Evolutionary conservation across 148 eudicot species (phyloP).

Genomic region (Cornus florida): DNA sequence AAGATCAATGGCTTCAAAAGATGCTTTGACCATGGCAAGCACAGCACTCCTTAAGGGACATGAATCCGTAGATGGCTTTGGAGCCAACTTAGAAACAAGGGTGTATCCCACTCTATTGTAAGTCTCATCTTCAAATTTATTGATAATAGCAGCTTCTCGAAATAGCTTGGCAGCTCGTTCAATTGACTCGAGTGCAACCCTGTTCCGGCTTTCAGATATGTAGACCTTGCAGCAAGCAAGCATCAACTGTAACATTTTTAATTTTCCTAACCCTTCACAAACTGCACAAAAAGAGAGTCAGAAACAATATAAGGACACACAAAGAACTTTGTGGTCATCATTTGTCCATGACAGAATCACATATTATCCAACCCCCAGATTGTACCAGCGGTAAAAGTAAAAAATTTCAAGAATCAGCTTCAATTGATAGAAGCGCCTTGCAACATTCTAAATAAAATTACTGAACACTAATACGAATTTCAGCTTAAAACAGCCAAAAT

Average conservation of each 20-base stretch:
- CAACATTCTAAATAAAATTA: neutral
- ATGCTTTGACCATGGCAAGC: slow-evolving; percentile 80
- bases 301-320: neutral
- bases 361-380: neutral
- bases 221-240: slow-evolving; percentile 86
- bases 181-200: slow-evolving; percentile 64
- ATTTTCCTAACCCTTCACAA: slow-evolving; percentile 19
- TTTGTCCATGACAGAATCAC: neutral
- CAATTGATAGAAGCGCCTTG: neutral
- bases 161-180: slow-evolving; percentile 69
- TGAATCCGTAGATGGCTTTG: slow-evolving; percentile 16
- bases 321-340: slow-evolving; percentile 13
- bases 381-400: neutral
- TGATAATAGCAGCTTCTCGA: slow-evolving; percentile 58
- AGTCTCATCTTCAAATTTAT: slow-evolving; percentile 78
- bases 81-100: slow-evolving; percentile 61
- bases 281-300: slow-evolving; percentile 31
- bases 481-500: neutral
- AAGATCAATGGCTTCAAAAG: slow-evolving; percentile 62
- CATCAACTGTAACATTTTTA: slow-evolving; percentile 57
- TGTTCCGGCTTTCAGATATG: slow-evolving; percentile 90
- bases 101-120: slow-evolving; percentile 95
- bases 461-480: neutral
- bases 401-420: neutral
- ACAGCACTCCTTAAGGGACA: slow-evolving; percentile 54